Conservation (phyloP, 441 rosid genomes). For the Populus hybrid region DNA sequence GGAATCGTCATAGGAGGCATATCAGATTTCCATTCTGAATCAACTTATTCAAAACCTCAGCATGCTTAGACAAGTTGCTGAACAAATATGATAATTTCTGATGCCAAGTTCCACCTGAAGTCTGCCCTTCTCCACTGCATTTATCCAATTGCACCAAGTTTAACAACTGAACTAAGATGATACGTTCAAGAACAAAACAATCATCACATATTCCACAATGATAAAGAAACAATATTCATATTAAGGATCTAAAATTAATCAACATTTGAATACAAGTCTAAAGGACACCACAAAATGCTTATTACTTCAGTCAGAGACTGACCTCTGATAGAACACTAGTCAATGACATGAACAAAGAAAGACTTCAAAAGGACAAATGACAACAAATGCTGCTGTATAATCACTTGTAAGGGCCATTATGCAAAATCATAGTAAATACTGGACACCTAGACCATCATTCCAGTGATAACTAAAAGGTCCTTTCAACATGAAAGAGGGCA, state of each 20-base stretch:
- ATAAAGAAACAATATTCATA: background rate
- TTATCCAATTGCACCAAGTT: conserved; percentile 17
- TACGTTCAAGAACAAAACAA: conserved; percentile 2
- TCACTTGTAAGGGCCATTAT: background rate
- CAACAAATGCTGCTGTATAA: background rate
- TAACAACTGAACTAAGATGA: conserved; percentile 3
- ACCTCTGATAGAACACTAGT: background rate
- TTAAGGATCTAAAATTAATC: background rate
- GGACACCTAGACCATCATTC: background rate
- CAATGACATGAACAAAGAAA: background rate
- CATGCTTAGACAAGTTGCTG: background rate
- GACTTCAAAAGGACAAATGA: background rate
- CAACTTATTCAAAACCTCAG: background rate
- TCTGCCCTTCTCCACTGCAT: conserved; percentile 1
- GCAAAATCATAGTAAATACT: background rate
- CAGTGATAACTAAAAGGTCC: background rate
- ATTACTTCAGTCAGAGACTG: background rate
- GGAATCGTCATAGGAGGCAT: conserved; percentile 8
- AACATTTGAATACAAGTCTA: background rate
- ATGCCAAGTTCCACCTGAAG: conserved; percentile 8
- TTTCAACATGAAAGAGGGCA: background rate
- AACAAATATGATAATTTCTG: conserved; percentile 6
- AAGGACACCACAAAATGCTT: background rate
- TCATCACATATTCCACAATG: background rate
- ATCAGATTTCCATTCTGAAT: conserved; percentile 9